Percentiles rank a stretch among this genome's conserved stretches.
These are phyloP conservation scores for Boletales sp. DNA, from an alignment of 768 basidiomycete genomes.

Conservation along the genomic window DNA sequence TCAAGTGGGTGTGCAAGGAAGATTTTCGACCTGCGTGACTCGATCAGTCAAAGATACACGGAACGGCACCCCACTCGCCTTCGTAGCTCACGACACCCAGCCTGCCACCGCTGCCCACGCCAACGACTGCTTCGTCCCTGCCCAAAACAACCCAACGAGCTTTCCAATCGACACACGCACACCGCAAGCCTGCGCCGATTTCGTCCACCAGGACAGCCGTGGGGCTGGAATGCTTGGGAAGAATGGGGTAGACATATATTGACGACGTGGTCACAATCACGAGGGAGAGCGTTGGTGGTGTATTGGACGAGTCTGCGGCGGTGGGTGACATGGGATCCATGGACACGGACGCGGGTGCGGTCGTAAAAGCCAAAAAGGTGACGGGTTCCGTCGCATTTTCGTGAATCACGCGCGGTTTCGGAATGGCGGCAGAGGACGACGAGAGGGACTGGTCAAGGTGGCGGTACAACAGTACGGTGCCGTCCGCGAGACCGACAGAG, in stretches of 20 bases:
- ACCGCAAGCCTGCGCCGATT: slow-evolving; percentile 79
- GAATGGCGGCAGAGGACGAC: slow-evolving; percentile 69
- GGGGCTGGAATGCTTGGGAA: slow-evolving; percentile 67
- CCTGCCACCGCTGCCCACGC: slow-evolving; percentile 77
- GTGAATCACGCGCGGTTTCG: slow-evolving; percentile 80
- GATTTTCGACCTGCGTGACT: slow-evolving; percentile 45
- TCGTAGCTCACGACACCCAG: slow-evolving; percentile 90
- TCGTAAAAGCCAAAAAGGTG: slow-evolving; percentile 86
- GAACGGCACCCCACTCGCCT: slow-evolving; percentile 43
- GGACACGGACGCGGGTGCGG: slow-evolving; percentile 17
- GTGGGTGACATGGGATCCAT: slow-evolving; percentile 20
- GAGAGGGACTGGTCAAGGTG: slow-evolving; percentile 89
- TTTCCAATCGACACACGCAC: slow-evolving; percentile 76
- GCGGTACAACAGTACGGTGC: slow-evolving; percentile 86
- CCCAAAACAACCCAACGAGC: slow-evolving; percentile 79
- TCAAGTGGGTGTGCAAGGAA: slow-evolving; percentile 70
- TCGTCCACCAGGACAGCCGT: slow-evolving; percentile 76
- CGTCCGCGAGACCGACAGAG: slow-evolving; percentile 92
- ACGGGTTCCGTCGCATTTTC: slow-evolving; percentile 86
- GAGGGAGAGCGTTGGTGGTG: slow-evolving; percentile 48
- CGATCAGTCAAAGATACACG: neutral
- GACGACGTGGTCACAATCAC: slow-evolving; percentile 88
- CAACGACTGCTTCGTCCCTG: slow-evolving; percentile 87
- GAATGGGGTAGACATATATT: slow-evolving; percentile 71
- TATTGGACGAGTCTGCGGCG: slow-evolving; percentile 14